Evolutionary conservation across 1,139 yeast genomes (phyloP).

Genomic region (Pichia terricola): DNA sequence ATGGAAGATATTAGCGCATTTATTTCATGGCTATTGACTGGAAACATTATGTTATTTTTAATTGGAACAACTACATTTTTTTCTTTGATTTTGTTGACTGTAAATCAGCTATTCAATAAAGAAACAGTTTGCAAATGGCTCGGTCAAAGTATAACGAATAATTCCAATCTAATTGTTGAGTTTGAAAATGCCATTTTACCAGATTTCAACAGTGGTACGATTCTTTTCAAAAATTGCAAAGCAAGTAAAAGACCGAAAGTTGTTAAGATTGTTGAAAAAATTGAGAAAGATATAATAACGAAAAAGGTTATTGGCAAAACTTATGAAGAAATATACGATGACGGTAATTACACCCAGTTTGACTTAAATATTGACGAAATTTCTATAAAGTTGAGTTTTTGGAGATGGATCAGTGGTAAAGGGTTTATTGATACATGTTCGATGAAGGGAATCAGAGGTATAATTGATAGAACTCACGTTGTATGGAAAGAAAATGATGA

Average conservation of each 20-base stretch:
- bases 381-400: conserved; percentile 67
- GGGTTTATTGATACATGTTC: conserved; percentile 82
- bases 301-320: conserved; percentile 10
- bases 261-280: conserved; percentile 47
- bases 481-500: conserved; percentile 75
- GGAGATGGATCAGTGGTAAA: conserved; percentile 82
- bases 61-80: conserved; percentile 87
- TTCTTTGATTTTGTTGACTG: conserved; percentile 64
- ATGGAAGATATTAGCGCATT: conserved; percentile 85
- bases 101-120: conserved; percentile 84
- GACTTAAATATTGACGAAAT: conserved; percentile 85
- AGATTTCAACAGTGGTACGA: conserved; percentile 84
- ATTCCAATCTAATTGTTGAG: conserved; percentile 77
- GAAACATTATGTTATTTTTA: conserved; percentile 68
- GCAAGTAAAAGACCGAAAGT: conserved; percentile 74
- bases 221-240: conserved; percentile 74
- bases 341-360: conserved; percentile 92
- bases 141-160: conserved; percentile 77
- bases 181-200: conserved; percentile 95
- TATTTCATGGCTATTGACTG: conserved; percentile 83
- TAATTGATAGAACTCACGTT: conserved; percentile 83
- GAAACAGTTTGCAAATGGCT: conserved; percentile 74
- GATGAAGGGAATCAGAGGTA: conserved; percentile 79
- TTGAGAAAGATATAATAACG: conserved; percentile 21
- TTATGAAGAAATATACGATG: conserved; percentile 37